These are phyloP conservation scores for Pythium angustatum DNA, from an alignment of 352 stramenopile genomes.

Conservation along the genomic window DNA sequence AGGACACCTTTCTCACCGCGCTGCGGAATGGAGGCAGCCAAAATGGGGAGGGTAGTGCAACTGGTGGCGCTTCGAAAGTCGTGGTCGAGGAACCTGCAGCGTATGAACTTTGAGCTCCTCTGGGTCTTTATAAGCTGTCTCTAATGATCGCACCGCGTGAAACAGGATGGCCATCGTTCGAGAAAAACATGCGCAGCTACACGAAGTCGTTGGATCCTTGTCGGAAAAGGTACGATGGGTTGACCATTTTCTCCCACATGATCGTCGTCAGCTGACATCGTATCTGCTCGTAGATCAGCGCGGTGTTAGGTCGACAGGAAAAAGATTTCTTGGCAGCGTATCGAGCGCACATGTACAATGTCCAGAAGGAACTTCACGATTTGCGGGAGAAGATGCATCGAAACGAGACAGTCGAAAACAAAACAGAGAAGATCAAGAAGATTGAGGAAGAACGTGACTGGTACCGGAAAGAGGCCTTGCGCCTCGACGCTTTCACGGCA, in stretches of 20 bases:
- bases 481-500: slow-evolving; percentile 89
- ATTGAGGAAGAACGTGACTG: slow-evolving; percentile 94
- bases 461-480: slow-evolving; percentile 91
- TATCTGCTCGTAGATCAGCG: slow-evolving; percentile 59
- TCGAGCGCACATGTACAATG: slow-evolving; percentile 95
- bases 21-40: slow-evolving; percentile 46
- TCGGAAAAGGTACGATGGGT: slow-evolving; percentile 66
- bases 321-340: slow-evolving; percentile 93
- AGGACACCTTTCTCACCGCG: slow-evolving; percentile 79
- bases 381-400: slow-evolving; percentile 88
- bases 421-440: slow-evolving; percentile 91
- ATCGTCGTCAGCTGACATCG: not conserved
- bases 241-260: not conserved
- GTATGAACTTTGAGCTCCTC: too few relatives aligned
- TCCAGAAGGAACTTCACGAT: slow-evolving; percentile 93
- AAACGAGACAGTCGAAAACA: slow-evolving; percentile 88
- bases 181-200: slow-evolving; percentile 79
- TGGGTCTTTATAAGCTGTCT: too few relatives aligned
- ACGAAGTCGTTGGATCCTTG: slow-evolving; percentile 76
- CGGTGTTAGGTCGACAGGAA: slow-evolving; percentile 89
- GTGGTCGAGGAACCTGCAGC: slow-evolving; percentile 45
- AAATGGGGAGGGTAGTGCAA: slow-evolving; percentile 12
- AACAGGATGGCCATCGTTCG: slow-evolving; percentile 76
- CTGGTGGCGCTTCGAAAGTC: slow-evolving; percentile 6
- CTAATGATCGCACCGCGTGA: too few relatives aligned